Percentiles rank a stretch among this genome's conserved stretches.
phyloP scores from a whole-genome alignment of 768 basidiomycete genomes.

The Kwoniella newhampshirensis region DNA sequence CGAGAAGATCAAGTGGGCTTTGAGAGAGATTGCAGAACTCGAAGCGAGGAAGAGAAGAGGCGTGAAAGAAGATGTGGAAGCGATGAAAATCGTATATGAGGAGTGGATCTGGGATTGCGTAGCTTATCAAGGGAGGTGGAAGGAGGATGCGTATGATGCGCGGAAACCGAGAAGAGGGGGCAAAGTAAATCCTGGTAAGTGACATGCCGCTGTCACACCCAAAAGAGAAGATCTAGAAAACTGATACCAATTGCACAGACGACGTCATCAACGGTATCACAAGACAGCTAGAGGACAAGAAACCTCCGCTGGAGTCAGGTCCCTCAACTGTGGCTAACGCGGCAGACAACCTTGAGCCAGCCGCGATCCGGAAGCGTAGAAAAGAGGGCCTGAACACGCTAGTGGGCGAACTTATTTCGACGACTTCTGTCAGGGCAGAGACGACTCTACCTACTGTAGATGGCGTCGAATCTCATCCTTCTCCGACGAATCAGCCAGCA shows the following conservation, averaged over 20 bases:
- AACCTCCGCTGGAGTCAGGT: slow-evolving; percentile 15
- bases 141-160: slow-evolving; percentile 50
- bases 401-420: slow-evolving; percentile 44
- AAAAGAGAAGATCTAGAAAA: background rate
- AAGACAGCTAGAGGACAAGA: slow-evolving; percentile 1
- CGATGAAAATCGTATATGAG: slow-evolving; percentile 82
- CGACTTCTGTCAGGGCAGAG: slow-evolving; percentile 14
- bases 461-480: no score
- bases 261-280: slow-evolving; percentile 36
- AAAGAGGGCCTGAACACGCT: slow-evolving; percentile 30
- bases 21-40: slow-evolving; percentile 27
- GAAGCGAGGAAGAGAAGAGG: slow-evolving; percentile 26
- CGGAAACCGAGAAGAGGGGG: slow-evolving; percentile 33
- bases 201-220: background rate
- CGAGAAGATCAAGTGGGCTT: slow-evolving; percentile 62
- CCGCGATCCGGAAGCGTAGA: slow-evolving; percentile 39
- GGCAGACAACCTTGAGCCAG: slow-evolving; percentile 31
- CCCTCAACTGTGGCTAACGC: background rate
- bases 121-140: slow-evolving; percentile 64
- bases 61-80: slow-evolving; percentile 57
- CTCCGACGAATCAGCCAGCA: no score
- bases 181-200: slow-evolving; percentile 32
- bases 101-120: slow-evolving; percentile 97
- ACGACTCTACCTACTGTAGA: no score
- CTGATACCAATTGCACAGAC: slow-evolving; percentile 19